Base-by-base conservation (phyloP, 2,329 filamentous ascomycete species). In the Penicillium sp. region DNA sequence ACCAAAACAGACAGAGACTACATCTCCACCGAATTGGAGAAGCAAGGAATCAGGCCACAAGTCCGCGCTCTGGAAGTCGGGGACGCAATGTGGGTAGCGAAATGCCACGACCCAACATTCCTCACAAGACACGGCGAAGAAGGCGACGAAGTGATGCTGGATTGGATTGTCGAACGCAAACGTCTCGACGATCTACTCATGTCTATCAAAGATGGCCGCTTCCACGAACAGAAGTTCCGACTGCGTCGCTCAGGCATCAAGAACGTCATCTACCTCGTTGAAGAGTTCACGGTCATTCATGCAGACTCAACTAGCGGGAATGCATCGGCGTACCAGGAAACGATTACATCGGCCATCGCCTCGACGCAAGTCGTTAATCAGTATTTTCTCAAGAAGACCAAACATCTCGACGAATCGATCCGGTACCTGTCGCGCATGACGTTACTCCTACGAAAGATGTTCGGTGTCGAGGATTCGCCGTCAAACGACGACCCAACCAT, bases 181-280 rank as follows among this genome's bases (percentile, higher is more conserved):
- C 78, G 88, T 8, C 77, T 91, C 0, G 88, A 92, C 62, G 88
- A 93, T 65, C 72, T 93, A 39, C 78, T 92, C n/a, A 75, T 79
- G 42, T 90, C 86, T 54, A 89, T 93, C 70, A 89, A 87, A 66
- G 88, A 92, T 54, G 87, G 87, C 1, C 82, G 88, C 2, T 92
- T 90, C 59, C 85, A 86, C 58, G 88, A 93, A 65, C 88, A 93
- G 64, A 92, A 93, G 64, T 92, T 90, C 64, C 84, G 88, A 1
- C 76, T 92, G 10, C 79, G 80, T 46, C 82, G 82, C 43, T 88
- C 82, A 0, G 88, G 88, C 0, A 76, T 89, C n/a, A 81, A 80
- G 50, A 87, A 90, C 59, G 84, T 91, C 12, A 78, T 89, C 31
- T 93, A 92, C 62, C 77, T 93, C 19, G 79, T 93, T 47, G 88